phyloP scores from a whole-genome alignment of 23 red algal genomes.

The Cyanidiococcus yangmingshanensis region DNA sequence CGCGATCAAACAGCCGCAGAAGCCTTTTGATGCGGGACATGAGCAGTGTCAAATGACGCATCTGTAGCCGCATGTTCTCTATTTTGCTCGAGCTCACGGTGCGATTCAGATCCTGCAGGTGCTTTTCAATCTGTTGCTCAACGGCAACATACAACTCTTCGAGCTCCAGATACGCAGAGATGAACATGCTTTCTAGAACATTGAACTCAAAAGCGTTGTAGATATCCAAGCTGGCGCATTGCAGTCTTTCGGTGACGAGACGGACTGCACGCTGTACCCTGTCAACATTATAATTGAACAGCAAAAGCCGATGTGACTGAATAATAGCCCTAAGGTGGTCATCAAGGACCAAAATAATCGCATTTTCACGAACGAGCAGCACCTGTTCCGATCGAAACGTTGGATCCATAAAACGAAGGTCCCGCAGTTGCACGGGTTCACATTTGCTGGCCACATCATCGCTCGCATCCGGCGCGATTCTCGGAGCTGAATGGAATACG shows the following conservation, averaged over 20 bases:
- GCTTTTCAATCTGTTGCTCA: conserved; percentile 37
- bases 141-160: conserved; percentile 44
- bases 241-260: not conserved
- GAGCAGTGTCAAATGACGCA: conserved; percentile 58
- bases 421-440: conserved; percentile 1
- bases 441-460: not conserved
- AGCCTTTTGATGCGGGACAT: conserved; percentile 35
- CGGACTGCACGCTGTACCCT: conserved; percentile 1
- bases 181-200: conserved; percentile 76
- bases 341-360: conserved; percentile 3
- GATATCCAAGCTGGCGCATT: not conserved
- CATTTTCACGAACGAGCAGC: conserved; percentile 15
- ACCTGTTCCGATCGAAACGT: conserved; percentile 9
- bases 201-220: conserved; percentile 61
- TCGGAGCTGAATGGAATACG: not conserved
- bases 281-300: not conserved
- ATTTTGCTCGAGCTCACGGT: conserved; percentile 30
- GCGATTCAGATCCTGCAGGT: conserved; percentile 25
- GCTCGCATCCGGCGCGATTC: not conserved
- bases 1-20: conserved; percentile 37
- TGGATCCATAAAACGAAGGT: conserved; percentile 4
- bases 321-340: not conserved
- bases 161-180: conserved; percentile 39
- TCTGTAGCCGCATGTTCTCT: conserved; percentile 57
- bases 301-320: not conserved